Evolutionary conservation across 2,329 filamentous ascomycete species (phyloP).

Genomic region (Talaromyces albobiverticillius): DNA sequence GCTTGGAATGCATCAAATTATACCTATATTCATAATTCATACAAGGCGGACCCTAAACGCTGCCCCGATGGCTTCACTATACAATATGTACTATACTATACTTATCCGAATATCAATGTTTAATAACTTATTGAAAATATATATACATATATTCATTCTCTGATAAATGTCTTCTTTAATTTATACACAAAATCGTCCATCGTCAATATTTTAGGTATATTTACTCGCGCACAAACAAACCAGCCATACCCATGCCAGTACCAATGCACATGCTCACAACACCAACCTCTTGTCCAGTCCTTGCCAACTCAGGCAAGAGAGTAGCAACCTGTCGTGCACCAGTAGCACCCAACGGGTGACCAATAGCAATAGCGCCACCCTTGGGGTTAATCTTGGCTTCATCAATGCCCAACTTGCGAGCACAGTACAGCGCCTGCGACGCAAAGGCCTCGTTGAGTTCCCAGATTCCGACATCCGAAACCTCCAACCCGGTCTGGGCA

Average conservation of each 20-base stretch:
- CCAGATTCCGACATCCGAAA: constrained; percentile 75
- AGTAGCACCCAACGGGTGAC: constrained; percentile 62
- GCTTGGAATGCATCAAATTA: too few species aligned
- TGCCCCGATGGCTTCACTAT: too few species aligned
- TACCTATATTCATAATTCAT: too few species aligned
- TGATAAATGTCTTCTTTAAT: not conserved
- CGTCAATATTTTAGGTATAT: not conserved
- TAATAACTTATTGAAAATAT: too few species aligned
- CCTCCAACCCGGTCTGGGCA: constrained; percentile 62
- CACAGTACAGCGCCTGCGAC: constrained; percentile 65
- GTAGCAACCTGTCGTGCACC: constrained; percentile 78
- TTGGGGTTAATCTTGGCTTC: constrained; percentile 79
- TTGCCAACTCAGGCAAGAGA: constrained; percentile 65
- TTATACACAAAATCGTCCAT: not conserved
- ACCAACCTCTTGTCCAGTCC: constrained; percentile 69
- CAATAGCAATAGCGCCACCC: constrained; percentile 80
- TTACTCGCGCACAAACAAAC: constrained; percentile 63
- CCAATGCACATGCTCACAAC: constrained; percentile 90
- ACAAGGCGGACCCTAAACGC: too few species aligned
- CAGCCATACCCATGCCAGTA: constrained; percentile 76
- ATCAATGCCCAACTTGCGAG: constrained; percentile 61
- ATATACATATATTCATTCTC: too few species aligned
- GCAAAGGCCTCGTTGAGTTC: constrained; percentile 87
- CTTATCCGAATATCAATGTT: too few species aligned
- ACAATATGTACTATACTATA: too few species aligned